Percentiles rank a stretch among this genome's conserved stretches.
Evolutionary conservation across 2,329 filamentous ascomycete genomes (phyloP).

Genomic region (Fusarium armeniacum): DNA sequence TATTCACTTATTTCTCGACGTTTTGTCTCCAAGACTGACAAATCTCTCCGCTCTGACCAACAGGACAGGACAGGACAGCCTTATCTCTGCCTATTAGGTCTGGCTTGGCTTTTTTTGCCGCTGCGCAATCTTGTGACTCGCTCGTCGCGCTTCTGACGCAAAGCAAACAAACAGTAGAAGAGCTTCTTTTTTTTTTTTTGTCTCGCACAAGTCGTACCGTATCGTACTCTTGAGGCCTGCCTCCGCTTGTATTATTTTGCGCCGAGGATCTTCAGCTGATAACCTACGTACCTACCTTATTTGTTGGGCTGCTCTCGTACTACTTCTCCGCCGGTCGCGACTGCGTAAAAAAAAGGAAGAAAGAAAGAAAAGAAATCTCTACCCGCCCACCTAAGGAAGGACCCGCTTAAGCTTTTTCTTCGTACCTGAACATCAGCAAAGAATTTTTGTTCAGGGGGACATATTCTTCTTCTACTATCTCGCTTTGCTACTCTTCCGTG

Average conservation of each 20-base stretch:
- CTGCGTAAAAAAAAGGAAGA: conserved; percentile 48
- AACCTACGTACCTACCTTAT: background rate
- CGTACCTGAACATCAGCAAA: conserved; percentile 43
- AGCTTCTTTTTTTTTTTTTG: conserved; percentile 45
- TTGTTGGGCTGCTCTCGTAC: conserved; percentile 44
- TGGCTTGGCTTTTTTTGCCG: conserved; percentile 27
- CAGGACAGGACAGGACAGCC: background rate
- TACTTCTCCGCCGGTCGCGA: conserved; percentile 43
- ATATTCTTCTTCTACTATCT: conserved; percentile 21
- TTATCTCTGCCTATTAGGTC: conserved; percentile 14
- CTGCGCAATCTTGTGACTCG: conserved; percentile 48
- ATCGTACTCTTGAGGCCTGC: conserved; percentile 49
- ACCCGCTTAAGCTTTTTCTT: conserved; percentile 38
- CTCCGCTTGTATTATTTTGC: conserved; percentile 46
- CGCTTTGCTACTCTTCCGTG: conserved; percentile 37
- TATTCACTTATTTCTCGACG: conserved; percentile 17
- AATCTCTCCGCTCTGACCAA: conserved; percentile 26
- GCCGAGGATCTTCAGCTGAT: conserved; percentile 34
- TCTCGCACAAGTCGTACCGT: conserved; percentile 47
- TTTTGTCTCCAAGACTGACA: conserved; percentile 39
- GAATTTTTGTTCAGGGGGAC: conserved; percentile 30
- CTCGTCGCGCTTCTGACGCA: conserved; percentile 48
- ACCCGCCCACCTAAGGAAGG: conserved; percentile 29
- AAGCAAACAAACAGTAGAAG: conserved; percentile 50
- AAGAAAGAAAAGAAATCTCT: conserved; percentile 32